Percentiles rank a stretch among this genome's conserved stretches.
Evolutionary conservation across 2,329 filamentous ascomycete genomes (phyloP).

Genomic region (Aureobasidium uvarum): DNA sequence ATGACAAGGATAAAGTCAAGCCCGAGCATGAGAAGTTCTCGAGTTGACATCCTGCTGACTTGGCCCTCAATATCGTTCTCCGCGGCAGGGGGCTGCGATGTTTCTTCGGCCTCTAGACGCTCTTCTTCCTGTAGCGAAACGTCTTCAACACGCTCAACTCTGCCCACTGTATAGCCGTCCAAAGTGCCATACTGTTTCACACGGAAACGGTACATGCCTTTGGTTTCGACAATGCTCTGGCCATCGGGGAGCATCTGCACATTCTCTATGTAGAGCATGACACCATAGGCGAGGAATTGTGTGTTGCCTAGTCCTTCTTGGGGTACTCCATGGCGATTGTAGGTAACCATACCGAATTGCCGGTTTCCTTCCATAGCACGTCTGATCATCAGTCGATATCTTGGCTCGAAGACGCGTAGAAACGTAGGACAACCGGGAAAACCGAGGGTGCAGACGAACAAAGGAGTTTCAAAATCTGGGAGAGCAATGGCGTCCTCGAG

Average conservation of each 20-base stretch:
- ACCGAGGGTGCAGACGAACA: conserved; percentile 80
- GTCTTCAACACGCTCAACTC: conserved; percentile 74
- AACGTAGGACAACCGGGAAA: conserved; percentile 84
- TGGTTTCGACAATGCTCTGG: conserved; percentile 75
- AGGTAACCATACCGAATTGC: conserved; percentile 83
- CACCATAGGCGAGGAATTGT: conserved; percentile 72
- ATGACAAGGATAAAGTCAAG: conserved; percentile 68
- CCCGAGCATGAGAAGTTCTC: conserved; percentile 64
- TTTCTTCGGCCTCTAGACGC: conserved; percentile 68
- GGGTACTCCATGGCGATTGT: conserved; percentile 55
- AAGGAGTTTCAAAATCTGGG: conserved; percentile 61
- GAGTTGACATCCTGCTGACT: conserved; percentile 64
- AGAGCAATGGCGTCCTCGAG: conserved; percentile 57
- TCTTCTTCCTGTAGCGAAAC: conserved; percentile 81
- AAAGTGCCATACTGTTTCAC: conserved; percentile 62
- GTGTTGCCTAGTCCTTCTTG: conserved; percentile 55
- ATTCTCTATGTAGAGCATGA: conserved; percentile 71
- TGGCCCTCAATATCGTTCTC: conserved; percentile 37
- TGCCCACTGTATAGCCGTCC: conserved; percentile 78
- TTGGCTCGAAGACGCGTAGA: conserved; percentile 87
- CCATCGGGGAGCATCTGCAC: conserved; percentile 74
- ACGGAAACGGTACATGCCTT: conserved; percentile 73
- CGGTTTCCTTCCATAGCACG: conserved; percentile 69
- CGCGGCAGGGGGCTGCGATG: conserved; percentile 37
- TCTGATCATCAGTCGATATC: conserved; percentile 85